Base-by-base conservation (phyloP, 2,329 filamentous ascomycete genomes). In the Rosellinia necatrix region DNA sequence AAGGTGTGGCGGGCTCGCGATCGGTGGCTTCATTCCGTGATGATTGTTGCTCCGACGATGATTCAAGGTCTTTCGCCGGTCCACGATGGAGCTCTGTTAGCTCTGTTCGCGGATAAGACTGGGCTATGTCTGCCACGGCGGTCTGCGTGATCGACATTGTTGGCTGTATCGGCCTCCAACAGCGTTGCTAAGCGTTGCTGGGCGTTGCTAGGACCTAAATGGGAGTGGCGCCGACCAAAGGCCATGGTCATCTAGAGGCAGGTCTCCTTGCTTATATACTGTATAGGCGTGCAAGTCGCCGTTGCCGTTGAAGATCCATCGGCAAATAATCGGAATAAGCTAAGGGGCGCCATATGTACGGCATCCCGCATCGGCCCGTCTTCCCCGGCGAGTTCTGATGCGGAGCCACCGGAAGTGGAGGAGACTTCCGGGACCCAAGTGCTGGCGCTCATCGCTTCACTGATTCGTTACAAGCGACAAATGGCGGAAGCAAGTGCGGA, bases 21-120 rank as follows among this genome's bases (percentile, higher is more conserved):
- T 59, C 52, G 6, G 69, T 32, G 13, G 59, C 54, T 27, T 62
- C 56, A 3, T 13, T 27, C 4, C 47, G 57, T 5, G 55, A 24
- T 22, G 54, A 41, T 3, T 56, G 53, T 17, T 64, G 53, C 19
- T 46, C 52, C 12, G 59, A 51, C 3, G 59, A 46, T 5, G 60
- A 43, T 44, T 69, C 66, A 13, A 47, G 41, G 32, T 66, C 65
- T 27, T 60, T 61, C 1, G 38, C n/a, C 6, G 52, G 13, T 7
- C 35, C 38, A 21, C 24, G 57, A 27, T 35, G 56, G 10, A 68
- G 55, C 41, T 67, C 63, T 17, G 62, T 58, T 9, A 68, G 55
- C 41, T 67, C 63, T 17, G 62, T 65, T 59, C 68, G 58, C 4
- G 62, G 56, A 19, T 60, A 62, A 2, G 66, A 56, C 54, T 63